phyloP scores from a whole-genome alignment of 106 monocot genomes.

The Dactylorhiza incarnata region DNA sequence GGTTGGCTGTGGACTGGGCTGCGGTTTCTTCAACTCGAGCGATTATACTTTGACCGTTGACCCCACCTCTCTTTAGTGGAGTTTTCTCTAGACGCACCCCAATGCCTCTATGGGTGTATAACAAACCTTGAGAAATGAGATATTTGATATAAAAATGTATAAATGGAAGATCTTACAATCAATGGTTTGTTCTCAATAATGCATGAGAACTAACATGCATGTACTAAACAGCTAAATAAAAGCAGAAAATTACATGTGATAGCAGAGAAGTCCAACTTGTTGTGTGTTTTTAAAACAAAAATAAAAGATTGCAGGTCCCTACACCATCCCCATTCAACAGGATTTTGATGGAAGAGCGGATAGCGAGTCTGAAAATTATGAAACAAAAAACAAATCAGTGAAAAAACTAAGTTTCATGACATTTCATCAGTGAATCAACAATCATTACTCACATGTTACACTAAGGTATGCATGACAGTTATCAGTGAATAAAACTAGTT shows the following conservation, averaged over 20 bases:
- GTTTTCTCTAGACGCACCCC: no score
- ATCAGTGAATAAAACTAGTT: no score
- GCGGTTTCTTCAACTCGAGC: no score
- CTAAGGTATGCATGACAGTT: no score
- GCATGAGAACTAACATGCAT: conserved; percentile 27
- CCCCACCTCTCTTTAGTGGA: no score
- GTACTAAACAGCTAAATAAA: background rate
- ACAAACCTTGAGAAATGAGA: background rate
- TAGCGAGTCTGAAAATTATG: conserved; percentile 46
- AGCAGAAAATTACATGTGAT: background rate
- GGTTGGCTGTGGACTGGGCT: no score
- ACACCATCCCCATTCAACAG: conserved; percentile 98
- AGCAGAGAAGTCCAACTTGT: conserved; percentile 40
- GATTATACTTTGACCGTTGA: no score
- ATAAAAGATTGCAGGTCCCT: conserved; percentile 92
- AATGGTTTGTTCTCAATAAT: conserved; percentile 82
- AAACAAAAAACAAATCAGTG: background rate
- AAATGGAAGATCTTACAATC: conserved; percentile 33
- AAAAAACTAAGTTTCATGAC: background rate
- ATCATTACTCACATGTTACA: no score
- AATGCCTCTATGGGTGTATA: no score
- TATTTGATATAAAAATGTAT: background rate
- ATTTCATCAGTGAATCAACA: no score
- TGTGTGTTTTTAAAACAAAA: conserved; percentile 85
- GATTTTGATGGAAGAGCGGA: conserved; percentile 46